Conservation (phyloP, 2,329 filamentous ascomycete species). For the Neurospora crassa region DNA sequence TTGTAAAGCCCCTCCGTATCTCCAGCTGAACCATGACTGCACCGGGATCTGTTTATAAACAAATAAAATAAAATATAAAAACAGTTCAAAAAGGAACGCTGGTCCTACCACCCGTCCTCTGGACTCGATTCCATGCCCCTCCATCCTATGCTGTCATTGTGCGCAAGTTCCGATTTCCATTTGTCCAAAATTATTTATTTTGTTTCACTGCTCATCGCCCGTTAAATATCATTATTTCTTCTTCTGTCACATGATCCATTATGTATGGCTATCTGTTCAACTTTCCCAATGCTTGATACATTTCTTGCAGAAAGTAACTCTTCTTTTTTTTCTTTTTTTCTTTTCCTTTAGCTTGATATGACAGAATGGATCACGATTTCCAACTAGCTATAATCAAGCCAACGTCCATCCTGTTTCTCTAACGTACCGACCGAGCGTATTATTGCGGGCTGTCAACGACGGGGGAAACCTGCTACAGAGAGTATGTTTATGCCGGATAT, state of each 20-base stretch:
- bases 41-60: neutral
- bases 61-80: no score
- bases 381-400: no score
- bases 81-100: neutral
- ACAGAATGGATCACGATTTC: neutral
- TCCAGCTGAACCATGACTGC: neutral
- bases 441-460: neutral
- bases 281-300: neutral
- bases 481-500: neutral
- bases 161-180: neutral
- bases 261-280: neutral
- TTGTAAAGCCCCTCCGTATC: neutral
- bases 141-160: conserved; percentile 3
- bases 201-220: neutral
- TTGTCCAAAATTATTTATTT: conserved; percentile 1
- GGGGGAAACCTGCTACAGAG: neutral
- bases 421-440: neutral
- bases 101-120: neutral
- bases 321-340: neutral
- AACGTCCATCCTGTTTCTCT: no score
- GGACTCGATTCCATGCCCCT: conserved; percentile 1
- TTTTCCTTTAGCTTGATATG: neutral
- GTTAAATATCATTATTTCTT: neutral
- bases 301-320: neutral
- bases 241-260: neutral